Evolutionary conservation across 2,329 filamentous ascomycete genomes (phyloP).

Genomic region (Teratosphaeria epicoccoides): DNA sequence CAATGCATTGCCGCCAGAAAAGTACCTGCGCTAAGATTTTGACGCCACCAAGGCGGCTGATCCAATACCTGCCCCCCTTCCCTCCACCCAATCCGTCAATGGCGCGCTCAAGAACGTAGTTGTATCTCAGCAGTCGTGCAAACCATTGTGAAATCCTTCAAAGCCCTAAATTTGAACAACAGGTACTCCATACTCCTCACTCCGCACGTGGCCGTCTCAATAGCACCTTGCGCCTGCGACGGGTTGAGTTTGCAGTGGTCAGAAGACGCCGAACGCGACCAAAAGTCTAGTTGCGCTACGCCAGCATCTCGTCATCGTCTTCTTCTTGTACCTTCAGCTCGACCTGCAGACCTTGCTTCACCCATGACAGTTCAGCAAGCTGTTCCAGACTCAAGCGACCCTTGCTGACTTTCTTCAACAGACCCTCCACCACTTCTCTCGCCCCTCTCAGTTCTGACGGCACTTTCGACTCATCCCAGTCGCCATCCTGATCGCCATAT

Average conservation of each 20-base stretch:
- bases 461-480: conserved; percentile 60
- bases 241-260: background rate
- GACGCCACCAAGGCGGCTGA: background rate
- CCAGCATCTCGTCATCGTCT: conserved; percentile 22
- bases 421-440: conserved; percentile 68
- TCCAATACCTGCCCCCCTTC: background rate
- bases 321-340: conserved; percentile 44
- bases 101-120: background rate
- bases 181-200: background rate
- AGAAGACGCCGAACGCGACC: background rate
- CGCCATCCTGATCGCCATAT: conserved; percentile 72
- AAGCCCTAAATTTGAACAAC: background rate
- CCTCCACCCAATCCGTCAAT: background rate
- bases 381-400: conserved; percentile 63
- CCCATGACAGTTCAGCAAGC: conserved; percentile 65
- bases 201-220: background rate
- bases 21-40: background rate
- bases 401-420: conserved; percentile 72
- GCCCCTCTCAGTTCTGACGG: conserved; percentile 61
- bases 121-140: background rate
- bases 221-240: background rate
- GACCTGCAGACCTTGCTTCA: conserved; percentile 60
- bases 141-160: background rate
- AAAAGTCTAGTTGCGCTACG: background rate
- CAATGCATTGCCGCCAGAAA: too few species aligned